Base-by-base conservation (phyloP, 257 asterid genomes). In the Ophiorrhiza pumila region DNA sequence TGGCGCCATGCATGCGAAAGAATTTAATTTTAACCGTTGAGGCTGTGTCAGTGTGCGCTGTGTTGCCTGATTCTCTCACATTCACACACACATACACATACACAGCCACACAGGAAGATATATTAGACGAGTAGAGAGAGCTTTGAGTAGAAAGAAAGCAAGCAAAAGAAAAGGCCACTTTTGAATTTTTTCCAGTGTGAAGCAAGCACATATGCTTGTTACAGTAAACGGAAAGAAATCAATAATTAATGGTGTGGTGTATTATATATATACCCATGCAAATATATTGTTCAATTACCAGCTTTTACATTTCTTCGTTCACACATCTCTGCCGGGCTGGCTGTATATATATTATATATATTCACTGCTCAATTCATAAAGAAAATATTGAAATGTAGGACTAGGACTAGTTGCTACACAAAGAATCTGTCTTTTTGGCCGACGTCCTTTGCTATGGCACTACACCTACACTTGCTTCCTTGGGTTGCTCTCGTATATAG, bases 141-240 rank as follows among this genome's bases (percentile, higher is more conserved):
- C 77, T 85, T 90, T 87, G 96, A 92, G 97, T 88, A 80, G 87
- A 88, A 90, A 80, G 87, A 88, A 90, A 93, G 91, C 80, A 93
- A 92, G 97, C 89, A 84, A 92, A 84, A 76, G 80, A 84, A 72
- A 75, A 69, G 45, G 22, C 61, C 1, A 68, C 68, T 75, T 82
- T 78, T 76, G 59, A 71, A 42, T 70, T 69, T 73, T 88, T 80
- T 77, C 73, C 58, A 58, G 78, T 82, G 87, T 62, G 82, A 93
- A 89, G 92, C 88, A 92, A 90, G 98, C 92, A 92, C 82, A 85
- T 85, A 86, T 89, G 79, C 94, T 81, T 69, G 27, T 71, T 49
- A 10, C 71, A 61, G 65, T 49, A 69, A 49, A 64, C 61, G 35
- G 8, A 78, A 62, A 41, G 66, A 61, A 61, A 62, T 69, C 74